Conservation (phyloP, 495 filamentous ascomycete genomes). For the Podospora anserina region DNA sequence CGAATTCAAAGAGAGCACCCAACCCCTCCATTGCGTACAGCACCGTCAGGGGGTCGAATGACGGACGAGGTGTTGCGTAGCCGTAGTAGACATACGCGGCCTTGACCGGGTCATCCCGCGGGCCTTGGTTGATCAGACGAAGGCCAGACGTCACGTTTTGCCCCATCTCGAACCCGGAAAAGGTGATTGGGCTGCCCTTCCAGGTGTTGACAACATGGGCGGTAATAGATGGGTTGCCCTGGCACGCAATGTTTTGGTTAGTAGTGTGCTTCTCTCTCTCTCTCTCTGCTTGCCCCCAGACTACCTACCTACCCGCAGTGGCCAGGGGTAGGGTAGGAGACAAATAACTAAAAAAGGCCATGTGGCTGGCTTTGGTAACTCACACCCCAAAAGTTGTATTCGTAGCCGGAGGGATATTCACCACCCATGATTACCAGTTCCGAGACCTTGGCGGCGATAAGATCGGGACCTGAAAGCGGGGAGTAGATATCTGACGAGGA, state of each 20-base stretch:
- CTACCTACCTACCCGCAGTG: no score
- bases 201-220: slow-evolving; percentile 43
- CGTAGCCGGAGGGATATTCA: slow-evolving; percentile 39
- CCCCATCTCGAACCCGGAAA: slow-evolving; percentile 40
- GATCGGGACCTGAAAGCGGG: slow-evolving; percentile 32
- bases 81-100: slow-evolving; percentile 42
- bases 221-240: slow-evolving; percentile 28
- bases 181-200: slow-evolving; percentile 32
- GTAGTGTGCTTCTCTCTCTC: no score
- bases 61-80: slow-evolving; percentile 31
- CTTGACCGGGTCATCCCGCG: slow-evolving; percentile 35
- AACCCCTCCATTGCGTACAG: slow-evolving; percentile 44
- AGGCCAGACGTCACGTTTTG: slow-evolving; percentile 35
- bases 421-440: slow-evolving; percentile 51
- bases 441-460: slow-evolving; percentile 40
- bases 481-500: slow-evolving; percentile 38
- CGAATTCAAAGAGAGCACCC: slow-evolving; percentile 32
- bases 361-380: no score
- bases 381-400: slow-evolving; percentile 44
- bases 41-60: slow-evolving; percentile 47
- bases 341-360: no score
- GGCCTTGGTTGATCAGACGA: slow-evolving; percentile 32
- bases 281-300: no score
- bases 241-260: no score
- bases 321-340: no score